These are phyloP conservation scores for Podospora pseudoanserina DNA, from an alignment of 495 filamentous ascomycete species.

Conservation along the genomic window DNA sequence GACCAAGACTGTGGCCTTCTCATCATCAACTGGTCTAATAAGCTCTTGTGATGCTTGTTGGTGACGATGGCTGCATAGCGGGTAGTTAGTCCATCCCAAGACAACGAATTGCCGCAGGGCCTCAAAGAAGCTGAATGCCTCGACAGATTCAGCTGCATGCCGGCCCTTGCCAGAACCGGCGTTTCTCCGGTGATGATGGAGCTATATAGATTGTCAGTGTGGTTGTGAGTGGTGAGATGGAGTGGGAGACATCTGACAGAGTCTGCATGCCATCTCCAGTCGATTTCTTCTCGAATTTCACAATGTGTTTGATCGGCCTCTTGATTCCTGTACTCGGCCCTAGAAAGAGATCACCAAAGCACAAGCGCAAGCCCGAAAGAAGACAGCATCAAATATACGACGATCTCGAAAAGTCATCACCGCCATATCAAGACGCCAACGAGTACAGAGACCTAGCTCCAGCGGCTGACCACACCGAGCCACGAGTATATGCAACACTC, in stretches of 20 bases:
- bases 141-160: neutral
- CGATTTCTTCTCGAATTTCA: neutral
- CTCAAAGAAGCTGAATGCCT: neutral
- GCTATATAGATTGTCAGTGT: neutral
- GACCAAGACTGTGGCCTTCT: neutral
- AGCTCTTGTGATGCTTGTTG: neutral
- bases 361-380: conserved; percentile 4
- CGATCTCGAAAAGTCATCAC: neutral
- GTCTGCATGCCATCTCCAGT: neutral
- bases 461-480: conserved; percentile 9
- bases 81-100: neutral
- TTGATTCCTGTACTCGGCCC: conserved; percentile 2
- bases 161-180: neutral
- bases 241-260: neutral
- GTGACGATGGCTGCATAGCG: neutral
- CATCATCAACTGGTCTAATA: neutral
- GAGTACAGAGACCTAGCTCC: neutral
- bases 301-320: conserved; percentile 19
- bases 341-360: neutral
- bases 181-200: neutral
- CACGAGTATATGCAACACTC: conserved; percentile 11
- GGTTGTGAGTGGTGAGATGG: neutral
- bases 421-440: conserved; percentile 1
- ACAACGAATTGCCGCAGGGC: neutral
- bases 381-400: neutral